phyloP scores from a whole-genome alignment of 1,284 basidiomycete species.

The Vanrija sp. region DNA sequence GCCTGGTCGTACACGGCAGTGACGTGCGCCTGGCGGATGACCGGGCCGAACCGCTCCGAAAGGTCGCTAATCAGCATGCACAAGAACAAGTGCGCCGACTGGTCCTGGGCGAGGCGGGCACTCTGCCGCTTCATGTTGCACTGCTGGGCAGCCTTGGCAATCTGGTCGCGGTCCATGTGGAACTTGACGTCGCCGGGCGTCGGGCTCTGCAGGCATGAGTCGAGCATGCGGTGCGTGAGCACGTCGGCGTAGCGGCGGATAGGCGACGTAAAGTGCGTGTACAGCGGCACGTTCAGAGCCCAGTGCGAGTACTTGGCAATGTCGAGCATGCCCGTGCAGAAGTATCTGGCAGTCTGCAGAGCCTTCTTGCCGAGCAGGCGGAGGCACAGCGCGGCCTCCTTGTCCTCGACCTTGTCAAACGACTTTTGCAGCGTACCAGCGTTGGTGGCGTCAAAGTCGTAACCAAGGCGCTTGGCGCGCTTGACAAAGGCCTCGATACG shows the following conservation, averaged over 20 bases:
- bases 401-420: slow-evolving; percentile 67
- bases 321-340: slow-evolving; percentile 98
- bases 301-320: slow-evolving; percentile 97
- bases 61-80: slow-evolving; percentile 86
- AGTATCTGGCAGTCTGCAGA: slow-evolving; percentile 88
- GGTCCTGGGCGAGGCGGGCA: slow-evolving; percentile 87
- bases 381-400: slow-evolving; percentile 66
- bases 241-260: slow-evolving; percentile 85
- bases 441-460: slow-evolving; percentile 73
- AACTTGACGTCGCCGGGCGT: slow-evolving; percentile 70
- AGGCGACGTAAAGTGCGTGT: slow-evolving; percentile 95
- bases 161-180: slow-evolving; percentile 91
- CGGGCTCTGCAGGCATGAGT: slow-evolving; percentile 68
- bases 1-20: slow-evolving; percentile 91
- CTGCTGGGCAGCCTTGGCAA: slow-evolving; percentile 94
- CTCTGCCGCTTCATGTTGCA: slow-evolving; percentile 75
- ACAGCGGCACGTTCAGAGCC: slow-evolving; percentile 82
- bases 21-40: slow-evolving; percentile 86
- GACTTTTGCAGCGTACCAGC: slow-evolving; percentile 80
- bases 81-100: slow-evolving; percentile 90
- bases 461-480: slow-evolving; percentile 77
- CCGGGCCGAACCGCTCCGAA: slow-evolving; percentile 89
- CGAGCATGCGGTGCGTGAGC: slow-evolving; percentile 92
- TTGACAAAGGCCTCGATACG: slow-evolving; percentile 64
- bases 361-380: slow-evolving; percentile 81